Evolutionary conservation across 2,329 filamentous ascomycete species (phyloP).

Genomic region (Metarhizium humberi): DNA sequence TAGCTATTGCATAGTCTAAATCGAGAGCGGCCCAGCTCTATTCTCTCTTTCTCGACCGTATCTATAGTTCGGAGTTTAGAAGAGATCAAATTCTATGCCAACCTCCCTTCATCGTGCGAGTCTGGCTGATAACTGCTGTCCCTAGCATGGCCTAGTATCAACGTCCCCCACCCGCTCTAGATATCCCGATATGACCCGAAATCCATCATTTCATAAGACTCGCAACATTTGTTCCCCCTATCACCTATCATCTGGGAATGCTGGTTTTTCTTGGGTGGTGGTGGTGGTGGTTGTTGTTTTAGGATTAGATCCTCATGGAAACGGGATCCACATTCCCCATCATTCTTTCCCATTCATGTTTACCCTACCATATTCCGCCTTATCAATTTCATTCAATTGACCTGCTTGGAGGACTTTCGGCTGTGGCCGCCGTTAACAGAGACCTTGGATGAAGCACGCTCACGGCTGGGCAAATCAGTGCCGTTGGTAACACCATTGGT

Average conservation of each 20-base stretch:
- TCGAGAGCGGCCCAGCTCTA: not conserved
- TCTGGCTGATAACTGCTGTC: not conserved
- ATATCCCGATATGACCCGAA: not conserved
- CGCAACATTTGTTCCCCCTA: not conserved
- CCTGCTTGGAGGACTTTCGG: slow-evolving; percentile 23
- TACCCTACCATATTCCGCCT: not conserved
- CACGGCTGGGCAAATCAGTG: slow-evolving; percentile 26
- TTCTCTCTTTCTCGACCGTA: slow-evolving; percentile 1
- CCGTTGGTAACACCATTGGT: not conserved
- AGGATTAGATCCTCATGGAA: not conserved
- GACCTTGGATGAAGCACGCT: slow-evolving; percentile 20
- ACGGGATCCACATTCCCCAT: not conserved
- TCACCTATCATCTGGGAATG: not conserved
- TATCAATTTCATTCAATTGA: slow-evolving; percentile 15
- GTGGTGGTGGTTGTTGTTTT: not conserved
- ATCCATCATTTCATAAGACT: not conserved
- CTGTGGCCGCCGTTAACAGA: slow-evolving; percentile 19
- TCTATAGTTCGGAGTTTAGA: not conserved
- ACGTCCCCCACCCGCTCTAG: not conserved
- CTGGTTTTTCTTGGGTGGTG: too few relatives aligned
- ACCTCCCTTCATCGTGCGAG: not conserved
- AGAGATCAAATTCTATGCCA: slow-evolving; percentile 4
- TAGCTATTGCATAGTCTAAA: not conserved
- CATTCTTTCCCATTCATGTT: not conserved
- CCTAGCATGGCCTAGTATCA: not conserved